These are phyloP conservation scores for Magnusiomyces suaveolens DNA, from an alignment of 1,139 yeast genomes.

Conservation along the genomic window DNA sequence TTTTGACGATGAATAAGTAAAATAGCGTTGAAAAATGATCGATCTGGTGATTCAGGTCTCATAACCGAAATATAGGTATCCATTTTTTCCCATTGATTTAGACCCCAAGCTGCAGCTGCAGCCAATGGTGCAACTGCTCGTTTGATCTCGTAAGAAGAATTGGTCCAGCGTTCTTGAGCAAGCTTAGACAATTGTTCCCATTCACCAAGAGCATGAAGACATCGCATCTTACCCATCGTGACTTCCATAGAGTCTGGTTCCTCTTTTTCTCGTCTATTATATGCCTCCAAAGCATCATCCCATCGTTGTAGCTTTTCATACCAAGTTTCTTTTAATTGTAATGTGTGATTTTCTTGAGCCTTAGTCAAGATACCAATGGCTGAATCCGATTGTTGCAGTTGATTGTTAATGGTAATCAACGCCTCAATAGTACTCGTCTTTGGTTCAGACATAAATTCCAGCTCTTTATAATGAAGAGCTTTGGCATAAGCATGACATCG, in stretches of 20 bases:
- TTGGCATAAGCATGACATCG: slow-evolving; percentile 96
- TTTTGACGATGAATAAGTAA: slow-evolving; percentile 76
- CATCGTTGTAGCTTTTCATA: slow-evolving; percentile 92
- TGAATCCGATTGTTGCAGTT: slow-evolving; percentile 92
- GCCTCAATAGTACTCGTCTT: slow-evolving; percentile 88
- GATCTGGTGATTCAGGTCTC: slow-evolving; percentile 88
- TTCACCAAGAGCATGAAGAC: slow-evolving; percentile 93
- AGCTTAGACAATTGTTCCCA: slow-evolving; percentile 89
- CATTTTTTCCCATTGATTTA: slow-evolving; percentile 95
- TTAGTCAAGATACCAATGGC: slow-evolving; percentile 94
- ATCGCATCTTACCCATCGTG: slow-evolving; percentile 95
- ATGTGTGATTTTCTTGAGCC: slow-evolving; percentile 87
- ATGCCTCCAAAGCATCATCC: slow-evolving; percentile 95
- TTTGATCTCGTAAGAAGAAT: slow-evolving; percentile 60
- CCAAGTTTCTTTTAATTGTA: slow-evolving; percentile 95
- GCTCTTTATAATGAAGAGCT: slow-evolving; percentile 89
- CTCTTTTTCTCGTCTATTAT: slow-evolving; percentile 47
- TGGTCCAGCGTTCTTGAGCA: slow-evolving; percentile 79
- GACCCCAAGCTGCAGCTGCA: slow-evolving; percentile 99
- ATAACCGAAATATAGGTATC: slow-evolving; percentile 81
- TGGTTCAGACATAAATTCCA: slow-evolving; percentile 90
- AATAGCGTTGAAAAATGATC: slow-evolving; percentile 89
- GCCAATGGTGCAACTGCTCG: slow-evolving; percentile 94
- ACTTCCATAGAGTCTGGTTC: slow-evolving; percentile 53
- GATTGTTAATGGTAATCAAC: slow-evolving; percentile 84